phyloP scores from a whole-genome alignment of 257 asterid species.

The Solanum pennellii region DNA sequence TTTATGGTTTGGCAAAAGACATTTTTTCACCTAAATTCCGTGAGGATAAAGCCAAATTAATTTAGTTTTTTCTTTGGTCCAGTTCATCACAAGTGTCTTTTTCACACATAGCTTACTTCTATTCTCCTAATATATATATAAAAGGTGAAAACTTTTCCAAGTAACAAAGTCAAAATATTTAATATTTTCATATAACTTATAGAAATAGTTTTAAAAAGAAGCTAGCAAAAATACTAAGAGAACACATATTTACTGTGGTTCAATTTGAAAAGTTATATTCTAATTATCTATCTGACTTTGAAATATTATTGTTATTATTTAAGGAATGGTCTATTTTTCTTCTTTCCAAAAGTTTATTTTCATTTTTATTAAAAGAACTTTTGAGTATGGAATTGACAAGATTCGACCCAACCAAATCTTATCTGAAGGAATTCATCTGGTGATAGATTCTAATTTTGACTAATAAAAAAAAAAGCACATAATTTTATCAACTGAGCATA shows the following conservation, averaged over 20 bases:
- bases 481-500: not conserved
- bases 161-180: not conserved
- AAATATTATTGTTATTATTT: not conserved
- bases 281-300: not conserved
- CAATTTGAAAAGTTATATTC: not conserved
- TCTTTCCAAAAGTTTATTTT: not conserved
- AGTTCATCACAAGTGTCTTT: not conserved
- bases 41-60: not conserved
- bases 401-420: not conserved
- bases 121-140: not conserved
- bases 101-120: not conserved
- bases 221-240: not conserved
- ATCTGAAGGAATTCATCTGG: not conserved
- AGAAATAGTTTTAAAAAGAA: not conserved
- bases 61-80: not conserved
- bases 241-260: not conserved
- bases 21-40: slow-evolving; percentile 2
- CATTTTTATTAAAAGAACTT: not conserved
- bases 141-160: not conserved
- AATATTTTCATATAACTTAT: not conserved
- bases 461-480: not conserved
- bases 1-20: not conserved
- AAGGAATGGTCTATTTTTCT: not conserved
- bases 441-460: slow-evolving; percentile 2
- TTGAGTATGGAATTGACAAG: not conserved